Evolutionary conservation across 805 yeast species (phyloP).

Genomic region (Candida xyloterini): DNA sequence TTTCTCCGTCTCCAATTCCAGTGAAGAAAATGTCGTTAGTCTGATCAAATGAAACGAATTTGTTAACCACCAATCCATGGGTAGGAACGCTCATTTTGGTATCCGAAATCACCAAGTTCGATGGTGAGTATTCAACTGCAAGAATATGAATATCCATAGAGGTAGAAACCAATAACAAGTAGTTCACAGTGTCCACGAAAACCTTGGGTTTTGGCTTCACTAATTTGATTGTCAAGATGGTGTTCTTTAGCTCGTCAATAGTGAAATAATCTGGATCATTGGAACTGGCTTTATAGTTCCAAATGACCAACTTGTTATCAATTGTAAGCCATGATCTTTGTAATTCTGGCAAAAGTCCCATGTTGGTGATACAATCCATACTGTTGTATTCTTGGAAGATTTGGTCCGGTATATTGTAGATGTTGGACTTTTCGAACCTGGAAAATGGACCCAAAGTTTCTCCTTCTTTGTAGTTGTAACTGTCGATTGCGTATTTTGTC

Average conservation of each 20-base stretch:
- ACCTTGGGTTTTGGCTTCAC: constrained; percentile 81
- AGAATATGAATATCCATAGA: constrained; percentile 72
- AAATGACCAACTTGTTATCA: constrained; percentile 76
- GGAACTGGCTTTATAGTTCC: constrained; percentile 61
- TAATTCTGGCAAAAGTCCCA: constrained; percentile 82
- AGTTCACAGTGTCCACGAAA: constrained; percentile 73
- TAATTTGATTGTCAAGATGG: constrained; percentile 70
- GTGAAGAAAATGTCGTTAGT: constrained; percentile 82
- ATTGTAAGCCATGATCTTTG: constrained; percentile 82
- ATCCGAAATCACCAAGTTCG: constrained; percentile 66
- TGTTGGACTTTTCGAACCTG: constrained; percentile 72
- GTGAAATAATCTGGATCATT: constrained; percentile 62
- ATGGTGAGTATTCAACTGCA: constrained; percentile 57
- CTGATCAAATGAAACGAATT: constrained; percentile 53
- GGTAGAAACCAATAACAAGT: constrained; percentile 75
- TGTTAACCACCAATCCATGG: constrained; percentile 71
- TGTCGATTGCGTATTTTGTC: constrained; percentile 63
- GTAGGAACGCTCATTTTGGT: constrained; percentile 79
- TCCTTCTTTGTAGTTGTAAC: constrained; percentile 51
- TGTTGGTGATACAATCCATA: constrained; percentile 62
- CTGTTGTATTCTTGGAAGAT: constrained; percentile 69
- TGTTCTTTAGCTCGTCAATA: constrained; percentile 76
- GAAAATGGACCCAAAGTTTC: constrained; percentile 51
- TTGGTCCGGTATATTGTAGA: constrained; percentile 74
- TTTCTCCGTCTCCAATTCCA: constrained; percentile 72